phyloP scores from a whole-genome alignment of 1,284 basidiomycete species.

The Fomitopsis betulina region DNA sequence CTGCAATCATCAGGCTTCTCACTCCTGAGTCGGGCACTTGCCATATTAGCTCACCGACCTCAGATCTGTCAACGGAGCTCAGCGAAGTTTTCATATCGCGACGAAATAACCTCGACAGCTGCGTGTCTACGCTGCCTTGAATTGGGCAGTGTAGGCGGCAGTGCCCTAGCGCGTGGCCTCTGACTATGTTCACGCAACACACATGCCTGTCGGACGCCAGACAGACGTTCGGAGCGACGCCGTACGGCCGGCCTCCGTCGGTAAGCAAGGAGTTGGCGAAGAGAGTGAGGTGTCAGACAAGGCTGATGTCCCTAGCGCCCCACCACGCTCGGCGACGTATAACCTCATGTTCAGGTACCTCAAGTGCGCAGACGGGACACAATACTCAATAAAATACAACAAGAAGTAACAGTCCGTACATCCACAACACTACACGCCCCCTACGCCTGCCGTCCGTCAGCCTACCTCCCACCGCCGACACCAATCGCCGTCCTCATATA shows the following conservation, averaged over 20 bases:
- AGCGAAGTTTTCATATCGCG: neutral
- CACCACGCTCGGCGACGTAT: neutral
- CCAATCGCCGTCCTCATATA: slow-evolving; percentile 63
- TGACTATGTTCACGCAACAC: neutral
- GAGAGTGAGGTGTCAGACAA: too few species aligned
- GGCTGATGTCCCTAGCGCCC: neutral
- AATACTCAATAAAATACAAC: slow-evolving; percentile 1
- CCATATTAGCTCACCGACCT: neutral
- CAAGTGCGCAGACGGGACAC: neutral
- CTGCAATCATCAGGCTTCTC: neutral
- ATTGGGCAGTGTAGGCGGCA: neutral
- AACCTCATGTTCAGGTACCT: neutral
- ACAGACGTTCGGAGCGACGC: neutral
- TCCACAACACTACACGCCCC: neutral
- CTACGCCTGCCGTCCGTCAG: neutral
- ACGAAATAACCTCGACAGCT: neutral
- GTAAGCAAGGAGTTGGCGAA: too few species aligned
- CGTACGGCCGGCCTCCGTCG: too few species aligned
- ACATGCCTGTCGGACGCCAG: neutral
- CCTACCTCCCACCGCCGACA: slow-evolving; percentile 51
- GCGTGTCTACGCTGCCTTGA: neutral
- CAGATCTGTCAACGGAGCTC: neutral
- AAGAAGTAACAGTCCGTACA: slow-evolving; percentile 13
- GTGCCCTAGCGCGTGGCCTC: neutral
- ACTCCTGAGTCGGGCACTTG: neutral